Base-by-base conservation (phyloP, 176 grass and related monocot genomes). In the Aegilops longissima region DNA sequence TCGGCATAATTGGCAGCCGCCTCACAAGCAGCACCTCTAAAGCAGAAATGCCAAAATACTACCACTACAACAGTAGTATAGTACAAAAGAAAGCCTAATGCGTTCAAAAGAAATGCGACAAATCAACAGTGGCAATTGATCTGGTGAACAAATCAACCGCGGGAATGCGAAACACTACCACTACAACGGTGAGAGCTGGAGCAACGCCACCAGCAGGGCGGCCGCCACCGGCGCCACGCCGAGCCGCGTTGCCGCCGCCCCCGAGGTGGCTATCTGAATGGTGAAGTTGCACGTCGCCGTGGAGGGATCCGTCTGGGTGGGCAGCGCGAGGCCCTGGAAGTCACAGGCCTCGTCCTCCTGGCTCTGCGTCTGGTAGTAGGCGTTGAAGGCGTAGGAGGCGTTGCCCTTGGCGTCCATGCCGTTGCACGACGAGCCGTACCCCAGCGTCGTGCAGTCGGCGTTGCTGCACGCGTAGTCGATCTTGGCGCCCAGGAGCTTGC, bases 331-430 rank as follows among this genome's bases (percentile, higher is more conserved):
- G 12, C 86, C 90, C 82, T 85, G 80, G 66, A 97, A 97, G 42
- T 80, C 66, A 25, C 92, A 97, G 3, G 90, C 91, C 38, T 35
- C 20, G 62, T 88, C 84, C 73, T 51, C 45, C 66, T 94, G 92
- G 80, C 65, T 92, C 85, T 90, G 90, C 66, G 78, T 77, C 81
- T 97, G 94, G 88, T 85, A 97, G 49, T 97, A 97, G 2, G 89
- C 88, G 51, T 97, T 97, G 66, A 97, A 97, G 27, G 90, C 92
- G 76, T 92, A 97, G 0, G 91, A 90, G 0, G 89, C 80, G 77
- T 97, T 97, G 0, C 94, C 94, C 8, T 61, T 90, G 4, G 80
- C 67, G 73, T 97, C 94, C 92, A 97, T 84, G 30, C 92, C 88
- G 61, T 92, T 87, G 76, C 94, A 97, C 21, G 85, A 85, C 6